These are phyloP conservation scores for Globisporangium abappressorium DNA, from an alignment of 352 stramenopile genomes.

Conservation along the genomic window DNA sequence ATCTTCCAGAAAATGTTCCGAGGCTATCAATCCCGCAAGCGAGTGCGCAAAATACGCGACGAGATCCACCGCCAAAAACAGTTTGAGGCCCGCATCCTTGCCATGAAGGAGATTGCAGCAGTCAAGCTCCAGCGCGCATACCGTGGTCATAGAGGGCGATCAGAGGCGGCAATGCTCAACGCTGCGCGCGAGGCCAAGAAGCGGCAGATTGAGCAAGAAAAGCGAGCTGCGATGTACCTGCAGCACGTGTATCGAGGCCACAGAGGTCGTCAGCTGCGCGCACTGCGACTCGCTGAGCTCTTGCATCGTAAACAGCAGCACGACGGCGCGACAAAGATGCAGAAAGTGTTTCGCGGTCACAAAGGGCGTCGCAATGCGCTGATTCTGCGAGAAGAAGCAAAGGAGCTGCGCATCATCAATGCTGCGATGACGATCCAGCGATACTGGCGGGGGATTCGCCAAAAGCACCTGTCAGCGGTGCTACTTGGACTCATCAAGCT, in stretches of 20 bases:
- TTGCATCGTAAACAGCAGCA: conserved; percentile 47
- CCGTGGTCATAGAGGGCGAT: conserved; percentile 55
- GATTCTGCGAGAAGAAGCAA: conserved; percentile 37
- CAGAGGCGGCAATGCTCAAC: conserved; percentile 42
- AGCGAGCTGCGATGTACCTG: conserved; percentile 46
- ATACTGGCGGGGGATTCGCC: conserved; percentile 68
- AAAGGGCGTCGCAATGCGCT: conserved; percentile 38
- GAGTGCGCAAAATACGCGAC: conserved; percentile 42
- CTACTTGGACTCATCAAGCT: conserved; percentile 70
- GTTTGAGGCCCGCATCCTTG: conserved; percentile 44
- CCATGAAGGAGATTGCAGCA: conserved; percentile 57
- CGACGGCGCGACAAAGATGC: conserved; percentile 51
- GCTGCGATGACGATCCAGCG: conserved; percentile 73
- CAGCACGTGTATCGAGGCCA: conserved; percentile 79
- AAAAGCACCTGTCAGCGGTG: conserved; percentile 74
- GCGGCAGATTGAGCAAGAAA: conserved; percentile 42
- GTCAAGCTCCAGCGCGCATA: conserved; percentile 75
- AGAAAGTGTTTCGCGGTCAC: conserved; percentile 72
- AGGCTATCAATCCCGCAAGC: conserved; percentile 50
- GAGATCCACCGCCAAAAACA: conserved; percentile 41
- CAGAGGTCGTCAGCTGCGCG: conserved; percentile 43
- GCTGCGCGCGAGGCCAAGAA: conserved; percentile 44
- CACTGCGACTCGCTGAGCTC: conserved; percentile 44
- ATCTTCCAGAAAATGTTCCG: conserved; percentile 79
- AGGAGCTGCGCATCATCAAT: conserved; percentile 37